Evolutionary conservation across 768 basidiomycete species (phyloP), one percentile per base, ranked within the genome.

Genomic region (Amanita pallidorosea): DNA sequence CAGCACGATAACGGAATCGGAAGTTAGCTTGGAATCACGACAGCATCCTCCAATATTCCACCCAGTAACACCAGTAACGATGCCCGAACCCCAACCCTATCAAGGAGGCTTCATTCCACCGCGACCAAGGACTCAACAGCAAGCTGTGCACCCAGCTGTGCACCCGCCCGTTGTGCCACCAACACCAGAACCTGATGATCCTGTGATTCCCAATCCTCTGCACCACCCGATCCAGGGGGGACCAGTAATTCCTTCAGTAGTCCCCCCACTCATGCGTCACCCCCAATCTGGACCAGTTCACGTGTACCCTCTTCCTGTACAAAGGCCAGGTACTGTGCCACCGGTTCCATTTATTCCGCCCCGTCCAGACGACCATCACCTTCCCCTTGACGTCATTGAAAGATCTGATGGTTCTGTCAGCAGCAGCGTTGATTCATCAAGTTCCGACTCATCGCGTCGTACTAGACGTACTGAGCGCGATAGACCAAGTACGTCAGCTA

Each of bases 21-120:
- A 47, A 25, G 54, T 47, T 20, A 47, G 42, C 36, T 37, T 23
- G 29, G 49, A 22, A 13, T 43, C 36, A 42, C 36, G n/a, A 13
- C 49, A 42, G 37, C 33, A 48, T 48, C 31, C 48, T 46, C 42
- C 2, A 51, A 40, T 51, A 27, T 48, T 49, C 11, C 41, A 31
- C 18, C 23, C 38, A 9, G 18, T 22, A 20, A 27, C 22, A 18
- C 59, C 56, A 7, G 38, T 49, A 6, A 49, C 45, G n/a, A 55
- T 55, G 45, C 56, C 58, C 11, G 45, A 42, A 17, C 49, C 47
- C 23, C 33, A 41, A 47, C 55, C 8, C 15, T 54, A 47, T 25
- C 27, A 11, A 11, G 49, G 29, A 23, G 37, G 33, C 6, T 47
- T 47, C 20, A 36, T 47, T 31, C 47, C 47, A 9, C 47, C 47